Conservation (phyloP, 208 protist genomes). For the Leptomonas pyrrhocoris region DNA sequence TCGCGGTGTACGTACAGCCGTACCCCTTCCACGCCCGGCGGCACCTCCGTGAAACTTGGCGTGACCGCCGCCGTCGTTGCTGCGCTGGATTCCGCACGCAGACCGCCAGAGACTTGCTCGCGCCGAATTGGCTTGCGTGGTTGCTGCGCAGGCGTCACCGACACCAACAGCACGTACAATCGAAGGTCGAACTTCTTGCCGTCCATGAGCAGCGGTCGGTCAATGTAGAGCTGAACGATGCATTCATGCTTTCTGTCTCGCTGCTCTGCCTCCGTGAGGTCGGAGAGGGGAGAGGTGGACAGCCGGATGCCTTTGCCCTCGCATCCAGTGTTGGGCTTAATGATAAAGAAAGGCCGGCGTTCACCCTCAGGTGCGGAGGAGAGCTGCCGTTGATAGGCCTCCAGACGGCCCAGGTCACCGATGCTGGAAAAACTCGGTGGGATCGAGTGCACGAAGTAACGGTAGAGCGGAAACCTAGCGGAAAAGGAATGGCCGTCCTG, state of each 20-base stretch:
- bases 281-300: conserved; percentile 51
- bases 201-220: conserved; percentile 89
- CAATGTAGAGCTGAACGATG: conserved; percentile 90
- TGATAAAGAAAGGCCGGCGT: conserved; percentile 57
- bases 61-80: neutral
- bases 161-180: conserved; percentile 91
- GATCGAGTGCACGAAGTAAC: conserved; percentile 28
- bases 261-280: conserved; percentile 38
- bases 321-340: conserved; percentile 90
- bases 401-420: conserved; percentile 38
- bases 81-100: neutral
- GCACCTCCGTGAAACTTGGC: conserved; percentile 3
- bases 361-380: neutral
- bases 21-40: conserved; percentile 54
- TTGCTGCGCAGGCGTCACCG: conserved; percentile 24
- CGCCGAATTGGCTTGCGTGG: neutral
- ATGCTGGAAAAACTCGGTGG: conserved; percentile 66
- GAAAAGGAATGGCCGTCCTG: neutral
- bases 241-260: conserved; percentile 43
- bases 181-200: conserved; percentile 95
- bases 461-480: neutral
- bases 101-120: neutral
- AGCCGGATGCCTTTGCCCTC: conserved; percentile 82
- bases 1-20: conserved; percentile 84
- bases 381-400: conserved; percentile 25